Conservation (phyloP, 2,329 filamentous ascomycete species). For the Clarireedia sp. region DNA sequence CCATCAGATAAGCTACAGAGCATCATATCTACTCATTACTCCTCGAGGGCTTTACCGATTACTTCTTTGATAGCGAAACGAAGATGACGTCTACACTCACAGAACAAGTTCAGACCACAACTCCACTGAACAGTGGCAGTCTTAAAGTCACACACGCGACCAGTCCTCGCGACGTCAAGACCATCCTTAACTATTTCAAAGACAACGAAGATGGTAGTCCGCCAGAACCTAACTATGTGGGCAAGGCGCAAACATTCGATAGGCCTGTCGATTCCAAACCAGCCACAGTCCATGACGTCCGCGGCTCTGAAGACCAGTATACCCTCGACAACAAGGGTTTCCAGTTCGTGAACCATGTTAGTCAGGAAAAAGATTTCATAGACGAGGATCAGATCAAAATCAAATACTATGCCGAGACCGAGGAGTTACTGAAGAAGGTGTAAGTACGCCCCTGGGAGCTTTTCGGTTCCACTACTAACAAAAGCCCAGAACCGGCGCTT, state of each 20-base stretch:
- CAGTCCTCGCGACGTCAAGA: constrained; percentile 11
- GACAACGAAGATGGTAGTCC: constrained; percentile 16
- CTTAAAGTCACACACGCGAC: not conserved
- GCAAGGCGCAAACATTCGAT: constrained; percentile 2
- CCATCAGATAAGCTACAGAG: not conserved
- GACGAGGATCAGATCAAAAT: constrained; percentile 31
- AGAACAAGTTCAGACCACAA: not conserved
- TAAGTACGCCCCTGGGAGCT: constrained; percentile 10
- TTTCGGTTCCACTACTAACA: not conserved
- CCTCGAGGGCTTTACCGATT: too few species aligned
- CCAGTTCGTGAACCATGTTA: constrained; percentile 31
- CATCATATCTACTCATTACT: not conserved
- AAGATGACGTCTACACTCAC: constrained; percentile 6
- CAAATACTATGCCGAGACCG: constrained; percentile 31
- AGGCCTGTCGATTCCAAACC: not conserved
- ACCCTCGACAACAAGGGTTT: constrained; percentile 36
- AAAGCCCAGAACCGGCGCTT: constrained; percentile 44
- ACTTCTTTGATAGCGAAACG: not conserved
- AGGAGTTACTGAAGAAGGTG: constrained; percentile 30
- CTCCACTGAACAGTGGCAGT: not conserved
- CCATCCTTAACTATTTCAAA: constrained; percentile 16
- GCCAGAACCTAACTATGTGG: constrained; percentile 13
- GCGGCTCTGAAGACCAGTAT: constrained; percentile 36
- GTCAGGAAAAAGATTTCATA: constrained; percentile 29
- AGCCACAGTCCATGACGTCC: constrained; percentile 34